Percentiles rank a stretch among this genome's conserved stretches.
Conservation (phyloP, 495 filamentous ascomycete species). For the Penicillium argentinense region DNA sequence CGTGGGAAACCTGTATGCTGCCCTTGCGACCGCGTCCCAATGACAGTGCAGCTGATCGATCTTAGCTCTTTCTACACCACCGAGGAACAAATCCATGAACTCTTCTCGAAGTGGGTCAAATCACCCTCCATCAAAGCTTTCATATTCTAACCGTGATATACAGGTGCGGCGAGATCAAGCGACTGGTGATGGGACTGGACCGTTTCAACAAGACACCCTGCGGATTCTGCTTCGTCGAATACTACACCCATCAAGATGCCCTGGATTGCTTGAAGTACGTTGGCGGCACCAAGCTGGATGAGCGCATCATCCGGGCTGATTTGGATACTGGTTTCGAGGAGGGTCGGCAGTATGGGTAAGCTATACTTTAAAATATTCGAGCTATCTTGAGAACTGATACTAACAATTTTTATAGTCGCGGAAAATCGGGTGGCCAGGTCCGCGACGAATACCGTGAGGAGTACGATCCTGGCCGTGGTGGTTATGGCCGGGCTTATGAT, state of each 20-base stretch:
- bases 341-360: constrained; percentile 88
- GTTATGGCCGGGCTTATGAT: constrained; percentile 68
- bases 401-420: constrained; percentile 47
- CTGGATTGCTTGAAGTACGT: constrained; percentile 98
- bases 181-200: constrained; percentile 97
- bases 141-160: background rate
- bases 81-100: constrained; percentile 97
- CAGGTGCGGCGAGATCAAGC: constrained; percentile 93
- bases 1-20: constrained; percentile 87
- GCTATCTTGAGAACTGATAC: too few relatives aligned
- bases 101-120: constrained; percentile 74
- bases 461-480: constrained; percentile 91
- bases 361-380: too few relatives aligned
- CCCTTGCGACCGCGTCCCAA: background rate
- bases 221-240: constrained; percentile 99
- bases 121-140: background rate
- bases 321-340: constrained; percentile 94
- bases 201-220: constrained; percentile 96
- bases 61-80: constrained; percentile 98
- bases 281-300: constrained; percentile 97
- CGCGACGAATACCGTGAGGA: constrained; percentile 97
- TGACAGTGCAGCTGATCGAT: constrained; percentile 27
- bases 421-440: constrained; percentile 95
- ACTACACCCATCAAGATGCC: constrained; percentile 95
- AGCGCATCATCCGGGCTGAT: constrained; percentile 95